Conservation (phyloP, 2,329 filamentous ascomycete genomes). For the Penicillium sp. region DNA sequence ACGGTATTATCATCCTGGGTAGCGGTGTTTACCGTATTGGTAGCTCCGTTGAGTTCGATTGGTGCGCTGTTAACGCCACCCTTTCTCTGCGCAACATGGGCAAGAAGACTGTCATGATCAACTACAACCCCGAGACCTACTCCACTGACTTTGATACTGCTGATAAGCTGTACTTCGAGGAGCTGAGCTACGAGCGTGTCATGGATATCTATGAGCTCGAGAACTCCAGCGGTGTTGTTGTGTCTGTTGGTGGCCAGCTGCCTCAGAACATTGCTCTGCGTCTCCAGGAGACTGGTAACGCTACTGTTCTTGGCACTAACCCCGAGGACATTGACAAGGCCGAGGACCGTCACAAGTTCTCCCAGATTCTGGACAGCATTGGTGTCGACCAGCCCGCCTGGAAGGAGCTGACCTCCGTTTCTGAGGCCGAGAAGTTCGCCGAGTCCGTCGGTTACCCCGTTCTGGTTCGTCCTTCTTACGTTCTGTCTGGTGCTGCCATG, state of each 20-base stretch:
- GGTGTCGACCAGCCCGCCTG: slow-evolving; percentile 96
- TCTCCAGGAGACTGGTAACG: slow-evolving; percentile 86
- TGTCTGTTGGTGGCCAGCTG: slow-evolving; percentile 93
- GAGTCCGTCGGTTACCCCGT: slow-evolving; percentile 88
- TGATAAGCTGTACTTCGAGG: slow-evolving; percentile 94
- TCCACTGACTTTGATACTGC: slow-evolving; percentile 85
- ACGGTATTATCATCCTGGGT: slow-evolving; percentile 85
- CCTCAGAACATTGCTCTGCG: slow-evolving; percentile 97
- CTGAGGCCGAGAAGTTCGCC: slow-evolving; percentile 86
- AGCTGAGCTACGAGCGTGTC: slow-evolving; percentile 93
- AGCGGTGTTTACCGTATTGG: slow-evolving; percentile 98
- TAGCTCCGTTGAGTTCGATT: slow-evolving; percentile 97
- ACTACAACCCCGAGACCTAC: slow-evolving; percentile 83
- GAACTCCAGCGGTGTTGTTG: slow-evolving; percentile 80
- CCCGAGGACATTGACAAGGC: slow-evolving; percentile 96
- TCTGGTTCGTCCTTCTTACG: slow-evolving; percentile 91
- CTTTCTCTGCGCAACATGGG: slow-evolving; percentile 81
- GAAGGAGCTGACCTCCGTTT: slow-evolving; percentile 92
- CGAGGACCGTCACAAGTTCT: slow-evolving; percentile 98
- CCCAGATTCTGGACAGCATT: slow-evolving; percentile 93
- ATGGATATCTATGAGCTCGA: slow-evolving; percentile 99
- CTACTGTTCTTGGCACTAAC: slow-evolving; percentile 89
- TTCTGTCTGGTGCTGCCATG: slow-evolving; percentile 97
- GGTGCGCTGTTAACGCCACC: slow-evolving; percentile 93
- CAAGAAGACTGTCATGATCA: slow-evolving; percentile 98